A percentile compares a stretch with the other conserved stretches of the same genome.
Evolutionary conservation across 768 basidiomycete genomes (phyloP).

Genomic region (Phylloporus rhodoxanthus): DNA sequence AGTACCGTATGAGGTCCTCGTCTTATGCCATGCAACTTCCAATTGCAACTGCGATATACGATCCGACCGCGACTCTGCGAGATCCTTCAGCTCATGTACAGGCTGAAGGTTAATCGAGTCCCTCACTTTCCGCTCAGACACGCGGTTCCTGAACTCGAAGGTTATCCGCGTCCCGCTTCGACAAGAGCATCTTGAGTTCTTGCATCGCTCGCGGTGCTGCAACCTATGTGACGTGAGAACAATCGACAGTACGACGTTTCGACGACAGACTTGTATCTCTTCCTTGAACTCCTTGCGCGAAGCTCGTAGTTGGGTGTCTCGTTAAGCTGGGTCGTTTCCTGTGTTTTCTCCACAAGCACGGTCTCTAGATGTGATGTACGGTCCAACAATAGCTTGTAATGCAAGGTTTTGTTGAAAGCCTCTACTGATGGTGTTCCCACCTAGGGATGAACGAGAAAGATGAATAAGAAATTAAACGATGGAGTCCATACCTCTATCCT

Average conservation of each 20-base stretch:
- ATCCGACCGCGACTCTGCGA: constrained; percentile 65
- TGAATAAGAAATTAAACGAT: background rate
- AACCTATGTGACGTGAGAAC: constrained; percentile 25
- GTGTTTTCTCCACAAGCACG: constrained; percentile 34
- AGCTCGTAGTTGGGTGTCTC: constrained; percentile 39
- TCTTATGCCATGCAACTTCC: constrained; percentile 71
- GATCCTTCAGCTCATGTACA: constrained; percentile 55
- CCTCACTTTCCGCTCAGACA: constrained; percentile 61
- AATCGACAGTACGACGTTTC: constrained; percentile 6
- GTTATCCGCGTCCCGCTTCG: constrained; percentile 62
- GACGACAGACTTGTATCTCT: constrained; percentile 37
- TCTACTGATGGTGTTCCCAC: constrained; percentile 40
- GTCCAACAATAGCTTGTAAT: constrained; percentile 53
- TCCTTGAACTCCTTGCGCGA: constrained; percentile 43
- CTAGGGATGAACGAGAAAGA: constrained; percentile 22
- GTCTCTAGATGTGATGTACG: constrained; percentile 47
- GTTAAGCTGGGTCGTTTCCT: constrained; percentile 36
- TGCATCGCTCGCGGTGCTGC: constrained; percentile 46
- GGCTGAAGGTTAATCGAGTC: constrained; percentile 55
- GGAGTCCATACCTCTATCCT: constrained; percentile 39
- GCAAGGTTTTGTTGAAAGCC: constrained; percentile 39
- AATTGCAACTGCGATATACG: constrained; percentile 67
- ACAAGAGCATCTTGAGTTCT: constrained; percentile 55
- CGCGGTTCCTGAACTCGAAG: constrained; percentile 67
- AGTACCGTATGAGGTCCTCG: constrained; percentile 66